Conservation (phyloP, 2,329 filamentous ascomycete genomes). For the Colletotrichum sp. region DNA sequence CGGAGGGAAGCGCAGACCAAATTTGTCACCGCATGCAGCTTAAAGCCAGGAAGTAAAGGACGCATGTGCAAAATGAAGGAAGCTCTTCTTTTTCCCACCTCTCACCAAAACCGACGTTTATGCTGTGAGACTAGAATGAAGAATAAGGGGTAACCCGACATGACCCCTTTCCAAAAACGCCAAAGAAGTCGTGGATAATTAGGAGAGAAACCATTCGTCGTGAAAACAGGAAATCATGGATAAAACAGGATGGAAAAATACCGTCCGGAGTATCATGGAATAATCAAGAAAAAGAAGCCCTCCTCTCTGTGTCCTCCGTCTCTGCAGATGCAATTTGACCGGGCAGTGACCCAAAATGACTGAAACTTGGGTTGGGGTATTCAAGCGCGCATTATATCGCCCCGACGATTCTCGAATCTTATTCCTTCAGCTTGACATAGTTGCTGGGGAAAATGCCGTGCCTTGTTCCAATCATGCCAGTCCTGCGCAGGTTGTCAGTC, state of each 20-base stretch:
- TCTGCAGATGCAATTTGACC: background rate
- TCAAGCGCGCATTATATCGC: background rate
- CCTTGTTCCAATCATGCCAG: constrained; percentile 81
- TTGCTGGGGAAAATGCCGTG: constrained; percentile 94
- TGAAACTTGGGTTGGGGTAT: constrained; percentile 1
- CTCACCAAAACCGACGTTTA: background rate
- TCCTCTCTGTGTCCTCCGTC: background rate
- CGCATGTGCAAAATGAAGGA: background rate
- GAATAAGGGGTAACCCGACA: background rate
- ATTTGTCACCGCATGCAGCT: background rate
- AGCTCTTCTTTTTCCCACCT: background rate
- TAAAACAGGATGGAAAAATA: constrained; percentile 3
- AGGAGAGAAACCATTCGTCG: background rate
- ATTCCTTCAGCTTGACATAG: constrained; percentile 70
- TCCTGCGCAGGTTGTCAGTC: constrained; percentile 56
- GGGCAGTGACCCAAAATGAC: background rate
- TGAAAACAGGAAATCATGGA: background rate
- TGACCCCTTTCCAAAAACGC: background rate
- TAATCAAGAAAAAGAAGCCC: background rate
- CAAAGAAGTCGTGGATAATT: background rate
- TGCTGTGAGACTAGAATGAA: background rate
- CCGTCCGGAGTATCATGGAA: constrained; percentile 18
- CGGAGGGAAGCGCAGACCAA: background rate
- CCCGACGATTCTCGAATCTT: background rate
- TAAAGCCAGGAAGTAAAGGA: background rate